Evolutionary conservation across 495 filamentous ascomycete genomes (phyloP).

Genomic region (Talaromyces proteolyticus): DNA sequence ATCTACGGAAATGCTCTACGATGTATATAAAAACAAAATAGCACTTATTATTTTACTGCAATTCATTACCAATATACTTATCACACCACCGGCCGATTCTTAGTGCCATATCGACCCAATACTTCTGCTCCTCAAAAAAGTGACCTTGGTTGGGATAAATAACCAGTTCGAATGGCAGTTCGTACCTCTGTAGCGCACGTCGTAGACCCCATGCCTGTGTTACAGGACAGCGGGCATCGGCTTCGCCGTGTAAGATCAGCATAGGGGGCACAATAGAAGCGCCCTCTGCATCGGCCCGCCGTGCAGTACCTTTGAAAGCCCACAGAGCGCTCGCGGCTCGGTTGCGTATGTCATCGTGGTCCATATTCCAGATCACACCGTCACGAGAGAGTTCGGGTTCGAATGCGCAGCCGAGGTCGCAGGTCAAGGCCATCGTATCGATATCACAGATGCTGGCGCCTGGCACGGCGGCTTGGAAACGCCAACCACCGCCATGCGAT

Average conservation of each 20-base stretch:
- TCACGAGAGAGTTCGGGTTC: conserved; percentile 13
- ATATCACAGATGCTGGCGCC: conserved; percentile 17
- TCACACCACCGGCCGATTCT: conserved; percentile 4
- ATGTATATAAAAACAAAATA: too few relatives aligned
- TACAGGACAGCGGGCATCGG: conserved; percentile 13
- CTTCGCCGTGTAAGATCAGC: conserved; percentile 18
- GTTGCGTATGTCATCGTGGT: conserved; percentile 9
- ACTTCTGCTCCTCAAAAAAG: conserved; percentile 12
- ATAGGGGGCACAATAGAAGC: conserved; percentile 11
- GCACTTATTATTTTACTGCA: too few relatives aligned
- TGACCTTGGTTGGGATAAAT: conserved; percentile 12
- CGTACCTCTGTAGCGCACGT: conserved; percentile 10
- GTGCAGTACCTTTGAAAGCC: conserved; percentile 10
- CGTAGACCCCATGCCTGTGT: conserved; percentile 13
- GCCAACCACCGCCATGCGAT: conserved; percentile 4
- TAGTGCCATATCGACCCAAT: conserved; percentile 11
- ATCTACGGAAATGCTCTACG: too few relatives aligned
- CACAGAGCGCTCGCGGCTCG: conserved; percentile 15
- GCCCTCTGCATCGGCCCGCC: neutral
- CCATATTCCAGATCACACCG: conserved; percentile 14
- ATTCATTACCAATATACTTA: conserved; percentile 4
- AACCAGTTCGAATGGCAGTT: conserved; percentile 12
- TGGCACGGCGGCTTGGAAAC: conserved; percentile 14
- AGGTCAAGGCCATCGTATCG: conserved; percentile 17
- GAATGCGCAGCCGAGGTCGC: conserved; percentile 10